phyloP scores from a whole-genome alignment of 768 basidiomycete species.

The Leccinum subtestaceum region DNA sequence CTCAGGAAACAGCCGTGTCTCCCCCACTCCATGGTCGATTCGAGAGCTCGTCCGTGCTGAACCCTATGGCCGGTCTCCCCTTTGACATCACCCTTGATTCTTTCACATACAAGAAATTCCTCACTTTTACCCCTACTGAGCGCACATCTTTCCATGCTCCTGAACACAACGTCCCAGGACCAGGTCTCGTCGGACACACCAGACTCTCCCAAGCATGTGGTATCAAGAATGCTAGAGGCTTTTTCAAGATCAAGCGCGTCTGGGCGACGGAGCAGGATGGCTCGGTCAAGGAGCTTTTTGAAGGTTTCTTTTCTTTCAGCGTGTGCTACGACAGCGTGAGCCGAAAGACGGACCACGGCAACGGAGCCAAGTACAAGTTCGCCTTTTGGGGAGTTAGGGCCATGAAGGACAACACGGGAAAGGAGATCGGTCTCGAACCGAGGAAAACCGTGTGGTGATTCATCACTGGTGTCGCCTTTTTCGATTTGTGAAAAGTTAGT shows the following conservation, averaged over 20 bases:
- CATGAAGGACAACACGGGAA: conserved; percentile 31
- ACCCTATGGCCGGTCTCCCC: conserved; percentile 37
- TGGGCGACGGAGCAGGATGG: conserved; percentile 29
- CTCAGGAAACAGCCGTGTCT: neutral
- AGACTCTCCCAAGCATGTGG: conserved; percentile 30
- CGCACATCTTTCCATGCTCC: conserved; percentile 25
- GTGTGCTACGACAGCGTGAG: conserved; percentile 35
- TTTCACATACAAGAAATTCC: conserved; percentile 24
- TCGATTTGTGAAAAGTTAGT: conserved; percentile 6
- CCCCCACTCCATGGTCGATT: conserved; percentile 26
- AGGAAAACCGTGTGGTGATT: conserved; percentile 17
- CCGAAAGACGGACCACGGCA: conserved; percentile 36
- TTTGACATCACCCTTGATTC: conserved; percentile 30
- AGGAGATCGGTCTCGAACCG: conserved; percentile 34
- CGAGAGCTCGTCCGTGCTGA: conserved; percentile 23
- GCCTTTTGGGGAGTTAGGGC: conserved; percentile 41
- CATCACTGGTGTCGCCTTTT: neutral
- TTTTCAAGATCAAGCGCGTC: conserved; percentile 35
- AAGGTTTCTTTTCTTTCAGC: conserved; percentile 38
- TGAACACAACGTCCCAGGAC: conserved; percentile 18
- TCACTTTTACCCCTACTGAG: conserved; percentile 30
- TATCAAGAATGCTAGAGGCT: conserved; percentile 33
- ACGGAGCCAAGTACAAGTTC: conserved; percentile 27
- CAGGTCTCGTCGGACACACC: conserved; percentile 30
- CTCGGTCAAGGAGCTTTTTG: conserved; percentile 36